Base-by-base conservation (phyloP, 2,329 filamentous ascomycete species). In the Diaporthe sp. region DNA sequence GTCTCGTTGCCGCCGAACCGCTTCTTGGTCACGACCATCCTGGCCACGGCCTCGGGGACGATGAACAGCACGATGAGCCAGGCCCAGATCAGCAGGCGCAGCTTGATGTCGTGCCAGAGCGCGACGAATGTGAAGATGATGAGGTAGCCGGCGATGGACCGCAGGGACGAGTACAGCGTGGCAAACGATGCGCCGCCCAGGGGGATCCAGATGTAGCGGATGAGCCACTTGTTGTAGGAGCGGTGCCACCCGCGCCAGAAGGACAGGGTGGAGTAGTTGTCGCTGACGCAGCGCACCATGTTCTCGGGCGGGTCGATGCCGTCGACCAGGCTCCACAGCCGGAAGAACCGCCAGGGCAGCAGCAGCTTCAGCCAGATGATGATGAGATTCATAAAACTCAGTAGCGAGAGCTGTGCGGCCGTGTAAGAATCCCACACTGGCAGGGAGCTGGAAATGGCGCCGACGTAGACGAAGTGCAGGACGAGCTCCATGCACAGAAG, bases 211-310 rank as follows among this genome's bases (percentile, higher is more conserved):
- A 99, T 91, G 85, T 99, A 99, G 33, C 97, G 92, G 68, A 98
- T 89, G 74, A 97, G 90, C 95, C 96, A 99, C 78, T 95, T 93
- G 85, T 98, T 98, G 87, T 95, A 98, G 77, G 92, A 95, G 70
- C 96, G 92, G 84, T 99, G 97, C 97, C 97, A 99, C 42, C 92
- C 92, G 76, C 97, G 94, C 97, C 97, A 99, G 86, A 99, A 99
- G 28, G 93, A 92, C 54, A 96, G 89, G 0, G 95, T 93, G 77
- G 93, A 96, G 86, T 96, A 98, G 83, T 98, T 98, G 86, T 99
- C 92, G 81, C 92, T 96, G 85, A 98, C 95, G 84, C 97, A 99
- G 78, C 97, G 94, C 72, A 98, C 91, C 95, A 99, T 98, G 85
- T 99, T 99, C 85, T 99, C 97, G 0, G 97, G 96, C 0, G 97